Evolutionary conservation across 306 rosid genomes (phyloP), one percentile per base, ranked within the genome.

Genomic region (Prunus mira): DNA sequence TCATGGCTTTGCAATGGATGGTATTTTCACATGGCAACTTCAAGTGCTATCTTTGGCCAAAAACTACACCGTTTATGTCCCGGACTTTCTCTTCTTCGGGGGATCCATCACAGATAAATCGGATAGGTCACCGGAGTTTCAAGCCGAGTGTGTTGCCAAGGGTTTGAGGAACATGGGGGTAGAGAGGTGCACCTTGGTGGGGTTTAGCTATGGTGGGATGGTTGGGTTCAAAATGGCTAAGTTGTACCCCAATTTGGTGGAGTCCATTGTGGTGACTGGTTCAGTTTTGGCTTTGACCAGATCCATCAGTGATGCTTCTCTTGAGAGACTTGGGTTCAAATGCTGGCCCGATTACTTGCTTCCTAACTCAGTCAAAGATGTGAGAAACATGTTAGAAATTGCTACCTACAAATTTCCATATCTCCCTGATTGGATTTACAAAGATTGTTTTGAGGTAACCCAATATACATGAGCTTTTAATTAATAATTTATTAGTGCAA

Each of bases 141-240:
- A 87, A 55, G 88, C 88, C 34, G 75, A 54, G 77, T 82, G 90
- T n/a, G 72, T 87, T 58, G 84, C 77, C 1, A 67, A 77, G 79
- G 88, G 88, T 22, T 45, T 87, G 79, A 61, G 13, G 50, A 82
- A 38, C 64, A 72, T 87, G 3, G 90, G 86, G 6, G 86, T 87
- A 22, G 79, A 87, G 46, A 72, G 54, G 78, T 86, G 82, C 70
- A 79, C 78, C 38, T 62, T 83, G 61, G 87, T 84, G 1, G 84
- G 82, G 64, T 34, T 78, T 3, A 83, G 89, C 84, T 86, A 83
- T 52, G 86, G 90, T 11, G 88, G 83, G 13, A 86, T 79, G 81
- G 83, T 84, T 25, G 90, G 84, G 72, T 84, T 84, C 56, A 82
- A 74, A 47, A 45, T 87, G 88, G 86, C 84, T 1, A 61, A 77